Conservation (phyloP, 2,329 filamentous ascomycete genomes). For the Leptographium galeiforme region DNA sequence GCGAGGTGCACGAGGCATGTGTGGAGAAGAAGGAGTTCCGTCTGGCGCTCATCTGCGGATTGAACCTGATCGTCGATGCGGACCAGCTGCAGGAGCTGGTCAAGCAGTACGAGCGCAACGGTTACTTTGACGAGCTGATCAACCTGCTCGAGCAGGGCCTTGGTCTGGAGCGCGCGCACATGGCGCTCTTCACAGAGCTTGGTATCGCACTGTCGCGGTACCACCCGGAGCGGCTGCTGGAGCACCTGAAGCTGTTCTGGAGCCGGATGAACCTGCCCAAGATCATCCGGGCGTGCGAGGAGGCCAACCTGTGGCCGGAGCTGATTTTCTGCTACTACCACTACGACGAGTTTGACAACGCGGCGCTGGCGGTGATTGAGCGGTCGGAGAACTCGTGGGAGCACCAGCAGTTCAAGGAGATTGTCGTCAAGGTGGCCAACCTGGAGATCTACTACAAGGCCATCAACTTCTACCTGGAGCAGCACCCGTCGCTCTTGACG, state of each 20-base stretch:
- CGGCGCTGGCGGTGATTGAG: conserved; percentile 94
- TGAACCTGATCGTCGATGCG: conserved; percentile 94
- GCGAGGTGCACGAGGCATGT: conserved; percentile 93
- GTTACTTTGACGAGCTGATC: conserved; percentile 98
- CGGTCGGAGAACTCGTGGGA: conserved; percentile 96
- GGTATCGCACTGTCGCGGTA: conserved; percentile 90
- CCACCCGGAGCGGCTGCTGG: conserved; percentile 91
- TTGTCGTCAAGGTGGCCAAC: conserved; percentile 93
- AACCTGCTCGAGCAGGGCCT: conserved; percentile 86
- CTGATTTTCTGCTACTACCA: conserved; percentile 96
- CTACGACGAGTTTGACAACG: conserved; percentile 97
- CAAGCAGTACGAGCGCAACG: conserved; percentile 91
- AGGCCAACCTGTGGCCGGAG: conserved; percentile 93
- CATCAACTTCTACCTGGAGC: conserved; percentile 92
- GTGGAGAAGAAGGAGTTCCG: conserved; percentile 98
- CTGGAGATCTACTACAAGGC: conserved; percentile 98
- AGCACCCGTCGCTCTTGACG: conserved; percentile 91
- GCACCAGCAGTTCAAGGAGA: conserved; percentile 99
- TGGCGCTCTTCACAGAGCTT: conserved; percentile 93
- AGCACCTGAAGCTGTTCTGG: conserved; percentile 98
- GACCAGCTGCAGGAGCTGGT: conserved; percentile 89
- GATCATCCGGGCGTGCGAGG: conserved; percentile 86
- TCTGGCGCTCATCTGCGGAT: conserved; percentile 93
- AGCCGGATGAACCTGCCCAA: conserved; percentile 94
- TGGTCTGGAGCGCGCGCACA: conserved; percentile 81